Evolutionary conservation across 306 rosid genomes (phyloP).

Genomic region (Acmispon strigosus): DNA sequence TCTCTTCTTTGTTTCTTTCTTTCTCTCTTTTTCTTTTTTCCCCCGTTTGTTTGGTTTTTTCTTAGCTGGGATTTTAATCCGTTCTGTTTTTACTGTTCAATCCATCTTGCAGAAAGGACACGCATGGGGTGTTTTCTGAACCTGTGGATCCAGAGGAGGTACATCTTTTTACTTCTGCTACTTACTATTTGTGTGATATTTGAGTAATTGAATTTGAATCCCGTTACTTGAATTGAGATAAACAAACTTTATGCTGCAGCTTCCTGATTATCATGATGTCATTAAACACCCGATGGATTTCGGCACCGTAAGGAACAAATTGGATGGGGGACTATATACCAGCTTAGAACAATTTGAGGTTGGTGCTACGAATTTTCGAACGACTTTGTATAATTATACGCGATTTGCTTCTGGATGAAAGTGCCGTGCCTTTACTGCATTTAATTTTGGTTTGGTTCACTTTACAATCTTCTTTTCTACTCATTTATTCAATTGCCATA

Average conservation of each 20-base stretch:
- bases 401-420: neutral
- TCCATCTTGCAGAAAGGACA: constrained; percentile 75
- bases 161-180: neutral
- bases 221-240: constrained; percentile 14
- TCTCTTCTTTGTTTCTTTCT: constrained; percentile 26
- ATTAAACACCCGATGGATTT: constrained; percentile 86
- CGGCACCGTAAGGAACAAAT: constrained; percentile 68
- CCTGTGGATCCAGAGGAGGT: constrained; percentile 98
- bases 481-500: neutral
- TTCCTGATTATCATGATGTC: constrained; percentile 85
- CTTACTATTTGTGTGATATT: neutral
- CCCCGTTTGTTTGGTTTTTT: neutral
- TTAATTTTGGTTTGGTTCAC: neutral
- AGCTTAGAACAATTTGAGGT: constrained; percentile 85
- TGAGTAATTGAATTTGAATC: neutral
- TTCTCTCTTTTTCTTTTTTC: neutral
- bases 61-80: constrained; percentile 21
- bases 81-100: constrained; percentile 25
- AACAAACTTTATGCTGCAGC: constrained; percentile 36
- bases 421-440: neutral
- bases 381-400: neutral
- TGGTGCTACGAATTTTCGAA: constrained; percentile 16
- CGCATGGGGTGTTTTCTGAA: constrained; percentile 84
- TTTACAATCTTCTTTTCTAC: neutral
- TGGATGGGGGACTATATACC: constrained; percentile 59